Evolutionary conservation across 225 moss, liverwort and hornwort species (phyloP), one percentile per base, ranked within the genome.

Genomic region (Marchantia polymorpha): DNA sequence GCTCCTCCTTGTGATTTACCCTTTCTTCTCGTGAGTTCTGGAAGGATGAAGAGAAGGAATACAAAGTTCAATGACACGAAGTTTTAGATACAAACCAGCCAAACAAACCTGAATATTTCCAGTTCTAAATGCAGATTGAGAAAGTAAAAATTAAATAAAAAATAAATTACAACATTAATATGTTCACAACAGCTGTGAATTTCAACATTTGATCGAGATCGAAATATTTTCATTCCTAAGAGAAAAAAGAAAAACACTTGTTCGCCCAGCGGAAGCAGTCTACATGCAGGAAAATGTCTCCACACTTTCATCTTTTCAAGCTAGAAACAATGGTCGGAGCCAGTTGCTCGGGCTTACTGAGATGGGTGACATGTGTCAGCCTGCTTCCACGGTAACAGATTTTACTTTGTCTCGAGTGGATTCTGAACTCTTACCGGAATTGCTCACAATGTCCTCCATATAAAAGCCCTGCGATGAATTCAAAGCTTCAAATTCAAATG

Each of bases 21-120:
- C 78, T 69, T 78, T 49, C 78, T 61, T 75, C 78, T 78, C 22
- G 51, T 78, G 19, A 25, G 39, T 15, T 81, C 82, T 85, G 78
- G 78, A 69, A 64, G 22, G 69, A 55, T 10, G 58, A 50, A n/a
- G 50, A 19, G 22, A 48, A 46, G 22, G 17, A 71, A 22, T 22
- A 11, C 49, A 71, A 12, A 22, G 16, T 22, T n/a, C 49, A 71
- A 12, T 49, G 16, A 49, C 49, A 71, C 26, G 7, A 69, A 47
- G 16, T 16, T 14, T 20, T 58, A 5, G 39, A 39, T 2, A 39
- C 2, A 39, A 39, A 39, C 39, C 39, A 39, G 39, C 39, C 3
- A 39, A 39, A 39, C 39, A 5, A 39, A 39, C 39, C 39, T 39
- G 39, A 39, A 39, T 39, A 39, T 2, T 2, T 2, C 39, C 39